Percentiles rank a stretch among this genome's conserved stretches.
Evolutionary conservation across 2,329 filamentous ascomycete genomes (phyloP).

Genomic region (Graphium sp.): DNA sequence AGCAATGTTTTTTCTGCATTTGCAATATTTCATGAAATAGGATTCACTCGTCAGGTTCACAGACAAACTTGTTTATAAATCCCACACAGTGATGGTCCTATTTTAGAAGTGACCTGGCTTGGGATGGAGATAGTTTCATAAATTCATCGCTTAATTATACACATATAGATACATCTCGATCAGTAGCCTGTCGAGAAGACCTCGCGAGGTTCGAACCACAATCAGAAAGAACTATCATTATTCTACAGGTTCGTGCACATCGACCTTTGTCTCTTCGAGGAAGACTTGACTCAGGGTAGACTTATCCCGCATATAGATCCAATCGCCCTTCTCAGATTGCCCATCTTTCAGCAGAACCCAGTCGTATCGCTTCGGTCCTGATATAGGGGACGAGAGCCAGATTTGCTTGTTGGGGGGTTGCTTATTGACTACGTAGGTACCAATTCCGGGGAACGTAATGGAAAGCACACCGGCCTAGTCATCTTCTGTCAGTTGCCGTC

Average conservation of each 20-base stretch:
- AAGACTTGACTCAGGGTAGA: constrained; percentile 57
- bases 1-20: no score
- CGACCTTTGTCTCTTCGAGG: constrained; percentile 57
- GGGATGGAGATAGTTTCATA: no score
- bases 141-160: no score
- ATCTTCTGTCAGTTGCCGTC: background rate
- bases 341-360: constrained; percentile 62
- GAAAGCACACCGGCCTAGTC: constrained; percentile 77
- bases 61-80: no score
- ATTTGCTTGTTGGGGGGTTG: constrained; percentile 96
- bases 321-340: constrained; percentile 56
- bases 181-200: no score
- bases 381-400: constrained; percentile 84
- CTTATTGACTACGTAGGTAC: constrained; percentile 93
- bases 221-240: no score
- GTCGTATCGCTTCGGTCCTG: constrained; percentile 87
- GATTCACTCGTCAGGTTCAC: no score
- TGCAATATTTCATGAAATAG: no score
- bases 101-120: no score
- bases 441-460: constrained; percentile 49
- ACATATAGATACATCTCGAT: no score
- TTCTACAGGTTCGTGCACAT: constrained; percentile 24
- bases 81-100: no score
- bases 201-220: no score
- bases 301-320: constrained; percentile 82